Evolutionary conservation across 148 eudicot species (phyloP).

Genomic region (Silene latifolia): DNA sequence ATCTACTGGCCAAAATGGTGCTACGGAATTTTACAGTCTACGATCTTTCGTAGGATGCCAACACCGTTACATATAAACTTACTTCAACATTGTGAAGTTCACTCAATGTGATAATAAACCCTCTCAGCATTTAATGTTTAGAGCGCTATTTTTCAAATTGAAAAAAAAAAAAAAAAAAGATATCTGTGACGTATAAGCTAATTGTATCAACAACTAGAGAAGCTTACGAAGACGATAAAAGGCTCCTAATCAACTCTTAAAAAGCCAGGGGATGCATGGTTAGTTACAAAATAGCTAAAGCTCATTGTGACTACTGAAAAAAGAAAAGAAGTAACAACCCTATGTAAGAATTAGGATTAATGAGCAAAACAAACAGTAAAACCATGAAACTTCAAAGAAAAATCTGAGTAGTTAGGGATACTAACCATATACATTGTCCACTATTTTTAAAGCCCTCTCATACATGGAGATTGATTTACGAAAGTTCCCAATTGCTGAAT

Average conservation of each 20-base stretch:
- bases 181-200: not conserved
- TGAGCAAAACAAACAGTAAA: not conserved
- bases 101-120: not conserved
- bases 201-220: not conserved
- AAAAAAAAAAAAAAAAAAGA: too few relatives aligned
- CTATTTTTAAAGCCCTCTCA: constrained; percentile 53
- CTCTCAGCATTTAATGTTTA: not conserved
- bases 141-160: not conserved
- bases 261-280: not conserved
- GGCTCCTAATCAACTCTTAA: not conserved
- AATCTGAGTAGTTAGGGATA: not conserved
- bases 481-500: constrained; percentile 54
- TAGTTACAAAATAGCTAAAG: not conserved
- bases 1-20: not conserved
- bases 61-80: not conserved
- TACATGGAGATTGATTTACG: constrained; percentile 52
- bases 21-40: not conserved
- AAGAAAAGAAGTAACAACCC: not conserved
- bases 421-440: constrained; percentile 64
- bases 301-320: not conserved
- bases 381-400: not conserved
- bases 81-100: not conserved
- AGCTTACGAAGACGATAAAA: not conserved
- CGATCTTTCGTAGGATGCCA: not conserved
- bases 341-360: not conserved